Evolutionary conservation across 306 rosid genomes (phyloP).

Genomic region (Vigna hirtella): DNA sequence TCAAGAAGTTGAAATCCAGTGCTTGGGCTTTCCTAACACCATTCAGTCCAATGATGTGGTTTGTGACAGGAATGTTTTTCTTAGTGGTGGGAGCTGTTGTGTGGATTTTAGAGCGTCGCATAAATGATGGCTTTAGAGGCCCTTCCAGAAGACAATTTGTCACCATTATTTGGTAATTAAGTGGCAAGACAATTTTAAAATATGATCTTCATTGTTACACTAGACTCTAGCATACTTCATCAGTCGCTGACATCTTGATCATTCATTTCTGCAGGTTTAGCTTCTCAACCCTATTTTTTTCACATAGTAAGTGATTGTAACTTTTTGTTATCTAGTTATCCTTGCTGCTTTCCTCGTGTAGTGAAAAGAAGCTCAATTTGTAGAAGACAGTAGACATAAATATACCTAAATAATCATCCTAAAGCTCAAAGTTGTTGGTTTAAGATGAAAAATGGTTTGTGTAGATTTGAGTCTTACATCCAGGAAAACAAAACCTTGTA

Average conservation of each 20-base stretch:
- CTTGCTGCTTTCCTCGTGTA: neutral
- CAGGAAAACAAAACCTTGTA: too few relatives aligned
- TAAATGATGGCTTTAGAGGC: constrained; percentile 79
- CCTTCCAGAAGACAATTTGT: constrained; percentile 69
- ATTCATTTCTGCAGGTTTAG: constrained; percentile 59
- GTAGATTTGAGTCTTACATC: too few relatives aligned
- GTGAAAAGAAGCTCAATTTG: too few relatives aligned
- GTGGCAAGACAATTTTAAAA: neutral
- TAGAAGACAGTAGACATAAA: too few relatives aligned
- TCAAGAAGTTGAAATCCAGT: constrained; percentile 58
- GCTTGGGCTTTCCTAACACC: constrained; percentile 86
- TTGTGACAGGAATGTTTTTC: constrained; percentile 65
- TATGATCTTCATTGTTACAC: neutral
- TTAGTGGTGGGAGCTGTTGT: constrained; percentile 71
- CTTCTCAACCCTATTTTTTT: constrained; percentile 74
- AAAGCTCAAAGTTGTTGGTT: too few relatives aligned
- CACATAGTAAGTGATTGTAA: constrained; percentile 69
- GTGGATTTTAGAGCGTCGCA: constrained; percentile 81
- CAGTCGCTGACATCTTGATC: constrained; percentile 13
- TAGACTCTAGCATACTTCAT: neutral
- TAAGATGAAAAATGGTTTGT: too few relatives aligned
- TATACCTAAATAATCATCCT: too few relatives aligned
- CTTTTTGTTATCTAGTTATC: neutral
- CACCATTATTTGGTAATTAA: constrained; percentile 65
- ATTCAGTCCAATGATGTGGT: constrained; percentile 75